Evolutionary conservation across 768 basidiomycete species (phyloP).

Genomic region (Xanthoconium purpureum): DNA sequence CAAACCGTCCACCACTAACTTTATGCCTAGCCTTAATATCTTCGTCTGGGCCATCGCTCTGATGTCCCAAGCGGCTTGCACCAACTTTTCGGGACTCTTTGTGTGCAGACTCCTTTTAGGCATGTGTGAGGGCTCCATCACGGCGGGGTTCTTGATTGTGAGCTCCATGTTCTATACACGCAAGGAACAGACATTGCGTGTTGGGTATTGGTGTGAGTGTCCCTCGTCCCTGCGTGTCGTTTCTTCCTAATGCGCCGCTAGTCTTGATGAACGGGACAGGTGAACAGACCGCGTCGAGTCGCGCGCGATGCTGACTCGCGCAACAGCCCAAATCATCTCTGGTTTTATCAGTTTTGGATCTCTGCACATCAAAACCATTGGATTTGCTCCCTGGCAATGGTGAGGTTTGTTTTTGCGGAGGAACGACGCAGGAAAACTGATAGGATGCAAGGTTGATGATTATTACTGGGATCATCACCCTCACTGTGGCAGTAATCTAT

Average conservation of each 20-base stretch:
- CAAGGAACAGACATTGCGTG: conserved; percentile 61
- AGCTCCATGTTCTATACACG: conserved; percentile 78
- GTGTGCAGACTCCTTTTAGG: conserved; percentile 64
- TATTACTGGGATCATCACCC: conserved; percentile 60
- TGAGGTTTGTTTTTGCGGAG: conserved; percentile 14
- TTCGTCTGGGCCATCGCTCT: conserved; percentile 63
- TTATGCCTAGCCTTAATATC: conserved; percentile 54
- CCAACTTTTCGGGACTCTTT: conserved; percentile 62
- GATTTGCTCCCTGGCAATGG: conserved; percentile 77
- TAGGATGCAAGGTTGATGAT: conserved; percentile 54
- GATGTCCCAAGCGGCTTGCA: conserved; percentile 65
- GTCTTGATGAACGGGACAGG: conserved; percentile 78
- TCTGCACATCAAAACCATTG: conserved; percentile 53
- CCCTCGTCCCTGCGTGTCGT: background rate
- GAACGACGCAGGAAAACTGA: background rate
- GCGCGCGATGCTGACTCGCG: conserved; percentile 4
- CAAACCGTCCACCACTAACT: background rate
- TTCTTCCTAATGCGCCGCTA: conserved; percentile 18
- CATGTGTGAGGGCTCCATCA: conserved; percentile 68
- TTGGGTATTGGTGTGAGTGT: conserved; percentile 74
- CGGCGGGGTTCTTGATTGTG: conserved; percentile 75
- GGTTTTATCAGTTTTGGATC: conserved; percentile 68
- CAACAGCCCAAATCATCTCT: conserved; percentile 61
- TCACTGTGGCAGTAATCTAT: conserved; percentile 49
- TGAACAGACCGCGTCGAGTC: conserved; percentile 11